Percentiles rank a stretch among this genome's conserved stretches.
Conservation (phyloP, 108 stramenopile species). For the Cylindrotheca closterium region DNA sequence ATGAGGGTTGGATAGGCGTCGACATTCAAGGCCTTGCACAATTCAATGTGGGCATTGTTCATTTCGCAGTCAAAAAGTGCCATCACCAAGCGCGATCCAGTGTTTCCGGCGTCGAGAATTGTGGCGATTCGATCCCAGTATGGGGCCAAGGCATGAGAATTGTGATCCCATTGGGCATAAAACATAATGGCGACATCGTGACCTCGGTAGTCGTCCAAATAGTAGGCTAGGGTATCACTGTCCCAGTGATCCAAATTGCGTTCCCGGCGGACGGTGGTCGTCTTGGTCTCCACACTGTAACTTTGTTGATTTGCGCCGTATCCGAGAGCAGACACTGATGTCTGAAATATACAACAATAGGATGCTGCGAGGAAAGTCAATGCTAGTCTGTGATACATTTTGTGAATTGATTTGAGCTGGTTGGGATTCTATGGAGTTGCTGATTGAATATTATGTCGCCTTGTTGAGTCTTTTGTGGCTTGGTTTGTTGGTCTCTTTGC, state of each 20-base stretch:
- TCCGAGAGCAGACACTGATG: too few species aligned
- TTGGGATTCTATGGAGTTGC: too few species aligned
- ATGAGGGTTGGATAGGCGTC: constrained; percentile 72
- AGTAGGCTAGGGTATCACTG: constrained; percentile 72
- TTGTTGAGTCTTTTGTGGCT: too few species aligned
- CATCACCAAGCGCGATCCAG: constrained; percentile 59
- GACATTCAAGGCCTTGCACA: constrained; percentile 54
- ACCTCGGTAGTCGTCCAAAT: constrained; percentile 60
- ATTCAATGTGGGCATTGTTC: constrained; percentile 40
- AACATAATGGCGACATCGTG: constrained; percentile 84
- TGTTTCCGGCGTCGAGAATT: constrained; percentile 56
- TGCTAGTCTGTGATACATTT: too few species aligned
- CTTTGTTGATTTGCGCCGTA: too few species aligned
- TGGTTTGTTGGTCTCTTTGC: too few species aligned
- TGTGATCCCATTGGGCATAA: constrained; percentile 73
- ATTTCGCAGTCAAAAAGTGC: constrained; percentile 80
- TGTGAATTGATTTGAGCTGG: too few species aligned
- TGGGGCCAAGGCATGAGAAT: constrained; percentile 72
- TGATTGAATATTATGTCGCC: too few species aligned
- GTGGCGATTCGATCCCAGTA: constrained; percentile 69
- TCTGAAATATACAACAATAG: too few species aligned
- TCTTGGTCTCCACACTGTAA: neutral
- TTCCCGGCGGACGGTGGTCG: constrained; percentile 37
- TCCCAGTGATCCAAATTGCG: constrained; percentile 82
- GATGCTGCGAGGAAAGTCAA: too few species aligned